Evolutionary conservation across 2,329 filamentous ascomycete species (phyloP).

Genomic region (Fusarium sp.): DNA sequence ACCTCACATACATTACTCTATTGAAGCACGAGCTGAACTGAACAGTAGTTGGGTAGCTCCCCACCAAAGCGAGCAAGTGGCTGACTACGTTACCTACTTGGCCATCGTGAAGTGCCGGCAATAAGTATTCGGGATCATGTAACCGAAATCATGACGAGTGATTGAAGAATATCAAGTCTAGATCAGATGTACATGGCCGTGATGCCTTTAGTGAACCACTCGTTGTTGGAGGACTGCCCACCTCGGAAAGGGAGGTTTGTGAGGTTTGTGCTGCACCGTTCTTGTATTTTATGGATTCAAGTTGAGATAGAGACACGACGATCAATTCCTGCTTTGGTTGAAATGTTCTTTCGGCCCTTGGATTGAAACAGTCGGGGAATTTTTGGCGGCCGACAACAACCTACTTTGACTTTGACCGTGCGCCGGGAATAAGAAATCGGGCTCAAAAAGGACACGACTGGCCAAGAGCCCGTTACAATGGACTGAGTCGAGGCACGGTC

Average conservation of each 20-base stretch:
- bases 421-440: conserved; percentile 32
- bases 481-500: conserved; percentile 30
- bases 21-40: conserved; percentile 1
- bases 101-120: not conserved
- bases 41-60: not conserved
- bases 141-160: not conserved
- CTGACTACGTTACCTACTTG: not conserved
- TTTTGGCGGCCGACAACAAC: conserved; percentile 13
- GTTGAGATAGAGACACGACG: not conserved
- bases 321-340: not conserved
- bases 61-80: not conserved
- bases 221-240: not conserved
- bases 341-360: not conserved
- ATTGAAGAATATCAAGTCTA: not conserved
- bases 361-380: conserved; percentile 13
- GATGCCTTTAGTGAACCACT: not conserved
- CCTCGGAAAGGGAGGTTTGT: not conserved
- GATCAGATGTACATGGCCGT: not conserved
- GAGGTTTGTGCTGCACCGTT: not conserved
- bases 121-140: conserved; percentile 4
- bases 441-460: not conserved
- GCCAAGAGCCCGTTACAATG: conserved; percentile 2
- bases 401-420: conserved; percentile 8
- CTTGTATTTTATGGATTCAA: not conserved
- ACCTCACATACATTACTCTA: not conserved